A percentile compares a stretch with the other conserved stretches of the same genome.
phyloP scores from a whole-genome alignment of 2,329 filamentous ascomycete genomes.

The Aspergillus calidoustus region DNA sequence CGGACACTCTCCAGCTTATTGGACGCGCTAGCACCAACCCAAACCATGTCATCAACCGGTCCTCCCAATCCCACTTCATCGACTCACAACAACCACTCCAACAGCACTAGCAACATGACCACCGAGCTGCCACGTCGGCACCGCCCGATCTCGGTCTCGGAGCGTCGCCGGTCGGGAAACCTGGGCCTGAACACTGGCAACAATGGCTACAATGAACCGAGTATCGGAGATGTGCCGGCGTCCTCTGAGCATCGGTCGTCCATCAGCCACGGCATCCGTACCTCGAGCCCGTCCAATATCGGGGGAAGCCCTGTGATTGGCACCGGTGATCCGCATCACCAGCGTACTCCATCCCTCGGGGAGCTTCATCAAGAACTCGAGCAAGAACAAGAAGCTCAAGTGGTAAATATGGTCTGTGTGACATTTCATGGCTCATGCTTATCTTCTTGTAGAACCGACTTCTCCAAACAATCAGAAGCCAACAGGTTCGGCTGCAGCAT shows the following conservation, averaged over 20 bases:
- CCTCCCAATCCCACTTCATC: slow-evolving; percentile 15
- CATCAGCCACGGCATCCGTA: slow-evolving; percentile 44
- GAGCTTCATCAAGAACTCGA: slow-evolving; percentile 57
- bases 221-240: slow-evolving; percentile 38
- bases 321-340: slow-evolving; percentile 53
- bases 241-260: slow-evolving; percentile 45
- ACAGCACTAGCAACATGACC: slow-evolving; percentile 67
- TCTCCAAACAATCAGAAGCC: slow-evolving; percentile 54
- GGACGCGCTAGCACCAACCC: slow-evolving; percentile 63
- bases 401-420: slow-evolving; percentile 39
- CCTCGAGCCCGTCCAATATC: slow-evolving; percentile 49
- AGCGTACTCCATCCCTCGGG: slow-evolving; percentile 53
- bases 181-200: slow-evolving; percentile 43
- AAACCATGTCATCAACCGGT: slow-evolving; percentile 12
- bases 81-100: slow-evolving; percentile 55
- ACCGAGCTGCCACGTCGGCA: slow-evolving; percentile 61
- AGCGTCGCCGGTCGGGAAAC: slow-evolving; percentile 50
- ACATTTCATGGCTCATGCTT: slow-evolving; percentile 8
- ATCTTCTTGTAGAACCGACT: slow-evolving; percentile 49
- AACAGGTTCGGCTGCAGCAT: slow-evolving; percentile 51
- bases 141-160: slow-evolving; percentile 43
- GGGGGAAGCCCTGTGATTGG: slow-evolving; percentile 48
- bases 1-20: slow-evolving; percentile 49
- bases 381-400: slow-evolving; percentile 57
- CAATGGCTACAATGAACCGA: slow-evolving; percentile 26